A percentile compares a stretch with the other conserved stretches of the same genome.
Evolutionary conservation across 495 filamentous ascomycete genomes (phyloP).

Genomic region (Aspergillus nidulans): DNA sequence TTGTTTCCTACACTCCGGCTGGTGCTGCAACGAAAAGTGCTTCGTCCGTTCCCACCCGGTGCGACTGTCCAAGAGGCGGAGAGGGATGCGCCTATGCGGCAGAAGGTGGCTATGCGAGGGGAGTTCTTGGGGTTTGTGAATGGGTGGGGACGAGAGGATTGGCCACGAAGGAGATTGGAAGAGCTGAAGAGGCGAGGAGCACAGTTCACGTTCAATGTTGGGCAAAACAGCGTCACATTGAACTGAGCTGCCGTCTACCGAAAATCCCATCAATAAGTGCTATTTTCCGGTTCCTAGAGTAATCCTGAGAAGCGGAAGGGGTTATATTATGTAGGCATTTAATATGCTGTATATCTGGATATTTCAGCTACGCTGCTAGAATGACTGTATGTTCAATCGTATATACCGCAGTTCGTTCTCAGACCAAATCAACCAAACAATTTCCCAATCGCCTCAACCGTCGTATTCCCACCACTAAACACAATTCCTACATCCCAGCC

Average conservation of each 20-base stretch:
- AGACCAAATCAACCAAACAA: constrained; percentile 24
- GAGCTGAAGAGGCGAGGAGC: constrained; percentile 24
- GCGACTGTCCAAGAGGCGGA: constrained; percentile 54
- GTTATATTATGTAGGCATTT: no score
- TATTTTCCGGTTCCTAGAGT: no score
- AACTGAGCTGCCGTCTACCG: neutral
- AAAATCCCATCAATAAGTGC: no score
- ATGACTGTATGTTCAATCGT: neutral
- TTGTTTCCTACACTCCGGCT: constrained; percentile 43
- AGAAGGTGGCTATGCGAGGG: constrained; percentile 34
- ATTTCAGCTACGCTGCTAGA: neutral
- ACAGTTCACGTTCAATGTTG: constrained; percentile 24
- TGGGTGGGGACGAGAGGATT: constrained; percentile 41
- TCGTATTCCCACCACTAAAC: constrained; percentile 88
- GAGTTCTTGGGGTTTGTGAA: constrained; percentile 44
- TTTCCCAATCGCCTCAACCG: constrained; percentile 63
- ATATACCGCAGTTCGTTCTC: constrained; percentile 1
- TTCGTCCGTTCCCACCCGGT: constrained; percentile 49
- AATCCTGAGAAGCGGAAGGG: no score
- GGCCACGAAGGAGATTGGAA: constrained; percentile 36
- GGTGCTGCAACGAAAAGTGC: constrained; percentile 38
- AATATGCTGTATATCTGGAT: no score
- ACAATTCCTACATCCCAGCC: constrained; percentile 88
- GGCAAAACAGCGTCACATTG: constrained; percentile 8
- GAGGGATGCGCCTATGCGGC: constrained; percentile 43